Evolutionary conservation across 805 yeast species (phyloP).

Genomic region (Tetrapisispora fleetii): DNA sequence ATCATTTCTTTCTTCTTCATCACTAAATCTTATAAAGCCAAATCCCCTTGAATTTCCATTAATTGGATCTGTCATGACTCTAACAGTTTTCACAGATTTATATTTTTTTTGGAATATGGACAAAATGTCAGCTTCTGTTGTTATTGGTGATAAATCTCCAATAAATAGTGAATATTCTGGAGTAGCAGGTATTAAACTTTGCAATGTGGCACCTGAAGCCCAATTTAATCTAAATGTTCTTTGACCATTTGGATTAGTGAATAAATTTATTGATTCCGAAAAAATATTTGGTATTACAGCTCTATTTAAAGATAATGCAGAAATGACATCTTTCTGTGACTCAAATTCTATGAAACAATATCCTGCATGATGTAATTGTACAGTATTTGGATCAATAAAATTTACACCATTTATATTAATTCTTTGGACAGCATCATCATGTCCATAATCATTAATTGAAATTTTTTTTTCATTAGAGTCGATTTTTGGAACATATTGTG

Average conservation of each 20-base stretch:
- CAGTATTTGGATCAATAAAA: slow-evolving; percentile 26
- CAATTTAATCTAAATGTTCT: slow-evolving; percentile 67
- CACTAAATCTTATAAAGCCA: slow-evolving; percentile 70
- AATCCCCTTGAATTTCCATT: slow-evolving; percentile 70
- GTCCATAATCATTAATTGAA: background rate
- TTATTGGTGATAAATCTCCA: slow-evolving; percentile 71
- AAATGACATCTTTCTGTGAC: slow-evolving; percentile 56
- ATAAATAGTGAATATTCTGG: slow-evolving; percentile 74
- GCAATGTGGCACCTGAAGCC: slow-evolving; percentile 75
- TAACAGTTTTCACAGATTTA: slow-evolving; percentile 61
- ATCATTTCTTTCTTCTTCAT: slow-evolving; percentile 55
- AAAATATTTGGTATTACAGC: slow-evolving; percentile 45
- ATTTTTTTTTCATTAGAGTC: background rate
- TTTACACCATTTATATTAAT: slow-evolving; percentile 25
- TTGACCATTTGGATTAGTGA: slow-evolving; percentile 32
- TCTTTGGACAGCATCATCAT: background rate
- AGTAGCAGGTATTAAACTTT: slow-evolving; percentile 59
- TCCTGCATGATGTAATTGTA: slow-evolving; percentile 41
- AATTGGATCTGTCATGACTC: slow-evolving; percentile 81
- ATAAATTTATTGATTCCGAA: slow-evolving; percentile 13
- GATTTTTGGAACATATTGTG: background rate
- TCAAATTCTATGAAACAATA: slow-evolving; percentile 75
- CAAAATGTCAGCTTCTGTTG: slow-evolving; percentile 70
- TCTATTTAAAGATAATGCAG: slow-evolving; percentile 59
- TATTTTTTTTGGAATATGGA: slow-evolving; percentile 61